Base-by-base conservation (phyloP, 805 yeast genomes). In the Wickerhamiella shivajii region DNA sequence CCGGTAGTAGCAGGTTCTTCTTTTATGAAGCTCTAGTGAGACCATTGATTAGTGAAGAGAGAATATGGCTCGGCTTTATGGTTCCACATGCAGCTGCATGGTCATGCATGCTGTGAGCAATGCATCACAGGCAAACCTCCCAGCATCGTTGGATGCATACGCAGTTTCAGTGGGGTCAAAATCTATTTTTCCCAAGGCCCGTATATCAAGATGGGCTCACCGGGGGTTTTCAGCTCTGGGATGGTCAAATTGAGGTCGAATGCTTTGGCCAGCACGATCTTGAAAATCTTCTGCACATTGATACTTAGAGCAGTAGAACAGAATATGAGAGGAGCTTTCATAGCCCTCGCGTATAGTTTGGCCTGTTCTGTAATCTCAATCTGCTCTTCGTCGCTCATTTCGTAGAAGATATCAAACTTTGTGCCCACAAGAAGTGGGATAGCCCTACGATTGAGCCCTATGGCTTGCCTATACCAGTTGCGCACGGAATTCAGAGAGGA, bases 371-470 rank as follows among this genome's bases (percentile, higher is more conserved):
- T 80, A 33, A 87, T 69, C 48, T 80, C 90, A 35, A 71, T 68
- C 51, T 87, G 96, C 47, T 85, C 92, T 36, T 71, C 77, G 23
- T 67, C 70, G 29, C 85, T 70, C 53, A 81, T 57, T 43, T 78
- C 84, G 18, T 80, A 73, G 53, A 87, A 85, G 41, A 74, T 59
- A 52, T 87, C 98, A 55, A 79, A 87, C 52, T 87, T 87, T 1
- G 98, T 87, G 3, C 98, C 98, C 2, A 87, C 77, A 29, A 87
- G 61, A 39, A 87, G 70, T 3, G 96, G 94, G 29, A 87, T 77
- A 6, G 96, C 95, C 0, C 85, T 77, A 50, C 75, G 72, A 56
- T 87, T 87, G 51, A 81, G 75, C 0, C 93, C 92, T 33, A 93
- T 62, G 0, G 92, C 87, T 50, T 80, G 93, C 40, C 92, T 63